A percentile compares a stretch with the other conserved stretches of the same genome.
phyloP scores from a whole-genome alignment of 176 grass and related monocot genomes.

The Ampelocalamus luodianensis region DNA sequence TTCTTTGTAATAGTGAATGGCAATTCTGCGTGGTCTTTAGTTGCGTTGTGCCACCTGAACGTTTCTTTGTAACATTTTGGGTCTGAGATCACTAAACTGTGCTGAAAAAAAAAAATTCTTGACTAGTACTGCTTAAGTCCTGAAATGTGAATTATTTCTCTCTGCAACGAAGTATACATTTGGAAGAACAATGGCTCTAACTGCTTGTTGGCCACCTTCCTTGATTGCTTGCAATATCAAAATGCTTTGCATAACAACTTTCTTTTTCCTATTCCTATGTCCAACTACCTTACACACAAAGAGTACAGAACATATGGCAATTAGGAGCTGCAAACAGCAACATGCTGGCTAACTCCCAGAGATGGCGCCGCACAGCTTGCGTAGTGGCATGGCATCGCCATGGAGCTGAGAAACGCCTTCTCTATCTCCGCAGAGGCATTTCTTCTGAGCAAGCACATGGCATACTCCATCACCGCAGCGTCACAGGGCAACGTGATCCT shows the following conservation, averaged over 20 bases:
- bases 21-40: background rate
- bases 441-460: conserved; percentile 45
- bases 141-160: background rate
- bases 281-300: conserved; percentile 5
- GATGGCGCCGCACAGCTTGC: conserved; percentile 1
- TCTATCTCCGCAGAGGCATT: conserved; percentile 39
- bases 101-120: background rate
- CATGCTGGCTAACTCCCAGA: conserved; percentile 13
- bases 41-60: background rate
- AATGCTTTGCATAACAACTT: background rate
- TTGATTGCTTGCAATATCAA: conserved; percentile 12
- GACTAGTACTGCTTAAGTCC: background rate
- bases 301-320: background rate
- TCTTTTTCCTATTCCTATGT: background rate
- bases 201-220: background rate
- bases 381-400: conserved; percentile 28
- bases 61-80: background rate
- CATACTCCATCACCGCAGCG: conserved; percentile 44
- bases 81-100: background rate
- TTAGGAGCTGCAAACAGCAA: conserved; percentile 38
- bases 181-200: background rate
- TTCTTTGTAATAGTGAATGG: background rate
- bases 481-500: conserved; percentile 53
- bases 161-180: background rate
- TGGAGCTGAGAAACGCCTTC: conserved; percentile 35